phyloP scores from a whole-genome alignment of 176 grass and related monocot species.

The Luzula sylvatica region DNA sequence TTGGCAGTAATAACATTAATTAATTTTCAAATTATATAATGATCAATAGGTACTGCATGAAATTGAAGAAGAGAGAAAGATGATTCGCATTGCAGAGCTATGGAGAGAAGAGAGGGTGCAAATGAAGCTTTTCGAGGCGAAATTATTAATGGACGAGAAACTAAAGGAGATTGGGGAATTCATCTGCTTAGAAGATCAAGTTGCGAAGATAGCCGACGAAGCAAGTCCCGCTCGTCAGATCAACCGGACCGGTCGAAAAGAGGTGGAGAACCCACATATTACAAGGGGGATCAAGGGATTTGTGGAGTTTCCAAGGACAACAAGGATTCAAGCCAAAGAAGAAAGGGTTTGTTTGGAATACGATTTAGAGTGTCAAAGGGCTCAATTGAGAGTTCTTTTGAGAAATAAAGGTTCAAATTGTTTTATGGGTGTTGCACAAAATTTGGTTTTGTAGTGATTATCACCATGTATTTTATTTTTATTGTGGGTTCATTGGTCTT shows the following conservation, averaged over 20 bases:
- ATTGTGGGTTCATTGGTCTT: too few species aligned
- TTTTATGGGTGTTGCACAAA: constrained; percentile 22
- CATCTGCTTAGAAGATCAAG: constrained; percentile 3
- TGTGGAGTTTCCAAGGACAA: constrained; percentile 69
- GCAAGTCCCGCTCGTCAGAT: constrained; percentile 22
- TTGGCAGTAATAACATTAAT: too few species aligned
- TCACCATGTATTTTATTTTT: too few species aligned
- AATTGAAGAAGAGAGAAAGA: constrained; percentile 64
- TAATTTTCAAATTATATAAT: too few species aligned
- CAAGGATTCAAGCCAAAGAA: constrained; percentile 31
- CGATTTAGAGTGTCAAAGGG: constrained; percentile 75
- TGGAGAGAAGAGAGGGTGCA: constrained; percentile 84
- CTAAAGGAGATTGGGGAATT: constrained; percentile 39
- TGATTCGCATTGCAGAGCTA: constrained; percentile 56
- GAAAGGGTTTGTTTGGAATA: constrained; percentile 33
- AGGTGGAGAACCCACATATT: constrained; percentile 75
- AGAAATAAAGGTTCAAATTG: constrained; percentile 36
- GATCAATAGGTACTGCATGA: constrained; percentile 10
- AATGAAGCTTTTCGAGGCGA: constrained; percentile 70
- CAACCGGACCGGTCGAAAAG: constrained; percentile 26
- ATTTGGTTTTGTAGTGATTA: constrained; percentile 46
- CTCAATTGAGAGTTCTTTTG: constrained; percentile 60
- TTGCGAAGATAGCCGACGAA: constrained; percentile 3
- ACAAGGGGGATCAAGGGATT: constrained; percentile 75
- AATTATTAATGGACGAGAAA: constrained; percentile 42